phyloP scores from a whole-genome alignment of 257 asterid species.

The Solanum corneliomulleri region DNA sequence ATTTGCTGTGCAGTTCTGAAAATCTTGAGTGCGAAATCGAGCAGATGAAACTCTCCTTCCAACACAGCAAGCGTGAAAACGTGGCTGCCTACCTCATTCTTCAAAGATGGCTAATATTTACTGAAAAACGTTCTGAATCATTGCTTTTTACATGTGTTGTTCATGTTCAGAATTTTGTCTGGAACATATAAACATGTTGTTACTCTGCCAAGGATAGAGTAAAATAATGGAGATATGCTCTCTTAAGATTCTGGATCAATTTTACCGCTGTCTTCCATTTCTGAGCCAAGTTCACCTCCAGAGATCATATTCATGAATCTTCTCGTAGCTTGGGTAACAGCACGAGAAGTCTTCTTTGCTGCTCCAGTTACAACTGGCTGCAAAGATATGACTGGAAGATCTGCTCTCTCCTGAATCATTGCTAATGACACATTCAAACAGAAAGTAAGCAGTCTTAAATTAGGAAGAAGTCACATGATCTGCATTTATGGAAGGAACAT shows the following conservation, averaged over 20 bases:
- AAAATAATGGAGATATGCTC: neutral
- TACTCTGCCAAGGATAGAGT: neutral
- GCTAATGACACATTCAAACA: constrained; percentile 30
- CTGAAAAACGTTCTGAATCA: neutral
- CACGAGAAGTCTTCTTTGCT: constrained; percentile 80
- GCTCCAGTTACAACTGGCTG: constrained; percentile 84
- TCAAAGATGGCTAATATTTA: neutral
- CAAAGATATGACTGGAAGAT: constrained; percentile 68
- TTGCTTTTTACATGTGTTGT: neutral
- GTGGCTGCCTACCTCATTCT: neutral
- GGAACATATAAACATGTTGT: neutral
- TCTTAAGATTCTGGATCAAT: constrained; percentile 14
- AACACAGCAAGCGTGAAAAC: neutral
- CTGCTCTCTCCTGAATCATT: constrained; percentile 91
- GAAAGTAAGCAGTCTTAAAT: neutral
- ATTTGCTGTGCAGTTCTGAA: neutral
- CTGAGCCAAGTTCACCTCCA: constrained; percentile 34
- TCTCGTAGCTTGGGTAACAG: constrained; percentile 68
- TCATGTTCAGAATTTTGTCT: neutral
- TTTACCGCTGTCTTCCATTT: constrained; percentile 20
- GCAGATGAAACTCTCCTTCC: neutral
- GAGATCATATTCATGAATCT: constrained; percentile 54
- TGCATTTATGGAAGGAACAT: neutral
- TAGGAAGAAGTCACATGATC: neutral
- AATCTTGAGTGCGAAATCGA: neutral